Evolutionary conservation across 2,329 filamentous ascomycete genomes (phyloP), one percentile per base, ranked within the genome.

Genomic region (Xylogone sp.): DNA sequence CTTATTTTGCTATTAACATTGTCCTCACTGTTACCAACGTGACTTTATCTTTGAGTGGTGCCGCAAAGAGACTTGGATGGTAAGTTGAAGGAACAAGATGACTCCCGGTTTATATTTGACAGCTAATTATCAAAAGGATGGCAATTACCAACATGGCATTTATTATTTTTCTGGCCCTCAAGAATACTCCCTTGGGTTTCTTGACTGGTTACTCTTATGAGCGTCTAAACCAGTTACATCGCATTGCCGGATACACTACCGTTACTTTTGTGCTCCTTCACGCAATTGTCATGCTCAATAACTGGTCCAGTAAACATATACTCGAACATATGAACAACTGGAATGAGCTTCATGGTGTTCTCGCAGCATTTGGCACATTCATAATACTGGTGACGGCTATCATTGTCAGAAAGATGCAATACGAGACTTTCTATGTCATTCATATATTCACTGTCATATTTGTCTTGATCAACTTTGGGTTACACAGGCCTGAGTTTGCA

Each of bases 121-220:
- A 42, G 27, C 39, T 42, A 45, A 12, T 19, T 19, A 66, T 65
- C 24, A 46, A 31, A 34, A 79, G 77, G 77, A 68, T 79, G 61
- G 64, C 71, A 1, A 60, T 72, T 12, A 68, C 61, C 27, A 84
- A 84, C 57, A 62, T 81, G 24, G 65, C 70, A 12, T 65, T 84
- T 16, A 70, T 81, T 12, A 68, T 81, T 12, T 76, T 83, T 46
- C 66, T 84, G 16, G 71, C 75, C 1, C 68, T 84, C 42, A 83
- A 82, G 58, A 82, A 83, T 59, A 83, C 80, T 0, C 81, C 80
- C 0, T 62, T 84, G 18, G 75, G 75, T 0, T 73, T 75, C 53
- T 56, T 84, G 10, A 76, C 76, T 1, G 67, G 73, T 1, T 78
- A 76, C 59, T 82, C 79, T 4, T 81, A 84, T 61, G 81, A 84